Percentiles rank a stretch among this genome's conserved stretches.
Evolutionary conservation across 164 flowering plant species (phyloP).

Genomic region (Kalanchoe fedtschenkoi): DNA sequence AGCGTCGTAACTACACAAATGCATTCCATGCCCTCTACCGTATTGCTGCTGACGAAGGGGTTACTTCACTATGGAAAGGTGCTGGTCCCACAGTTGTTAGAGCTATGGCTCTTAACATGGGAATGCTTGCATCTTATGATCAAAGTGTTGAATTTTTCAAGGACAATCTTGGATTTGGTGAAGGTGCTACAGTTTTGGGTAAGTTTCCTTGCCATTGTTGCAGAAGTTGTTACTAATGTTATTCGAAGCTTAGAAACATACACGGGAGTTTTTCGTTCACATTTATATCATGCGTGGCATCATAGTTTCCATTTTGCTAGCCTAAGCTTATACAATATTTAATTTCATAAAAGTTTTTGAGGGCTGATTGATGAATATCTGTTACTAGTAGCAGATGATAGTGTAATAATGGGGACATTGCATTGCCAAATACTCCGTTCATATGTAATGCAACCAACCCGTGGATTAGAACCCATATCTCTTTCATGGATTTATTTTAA

Average conservation of each 20-base stretch:
- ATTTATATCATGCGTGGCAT: not conserved
- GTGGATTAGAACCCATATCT: too few species aligned
- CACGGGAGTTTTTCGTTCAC: not conserved
- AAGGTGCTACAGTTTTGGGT: constrained; percentile 75
- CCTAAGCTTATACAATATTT: too few species aligned
- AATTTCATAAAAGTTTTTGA: too few species aligned
- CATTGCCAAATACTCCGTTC: too few species aligned
- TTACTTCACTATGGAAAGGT: constrained; percentile 91
- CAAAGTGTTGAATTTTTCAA: constrained; percentile 77
- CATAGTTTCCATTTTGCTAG: not conserved
- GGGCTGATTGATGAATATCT: too few species aligned
- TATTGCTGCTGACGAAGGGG: constrained; percentile 77
- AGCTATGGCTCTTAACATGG: constrained; percentile 95
- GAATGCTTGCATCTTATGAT: constrained; percentile 97
- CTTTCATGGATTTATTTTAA: not conserved
- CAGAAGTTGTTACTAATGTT: not conserved
- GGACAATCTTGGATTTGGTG: constrained; percentile 70
- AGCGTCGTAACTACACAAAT: constrained; percentile 72
- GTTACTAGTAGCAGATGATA: too few species aligned
- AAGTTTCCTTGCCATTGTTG: constrained; percentile 11
- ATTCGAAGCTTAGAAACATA: not conserved
- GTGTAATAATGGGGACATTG: too few species aligned
- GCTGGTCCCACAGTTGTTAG: constrained; percentile 93
- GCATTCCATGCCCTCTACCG: constrained; percentile 90
- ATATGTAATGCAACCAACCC: too few species aligned